These are phyloP conservation scores for Sphagnum tenellum DNA, from an alignment of 225 moss, liverwort and hornwort genomes.

Conservation along the genomic window DNA sequence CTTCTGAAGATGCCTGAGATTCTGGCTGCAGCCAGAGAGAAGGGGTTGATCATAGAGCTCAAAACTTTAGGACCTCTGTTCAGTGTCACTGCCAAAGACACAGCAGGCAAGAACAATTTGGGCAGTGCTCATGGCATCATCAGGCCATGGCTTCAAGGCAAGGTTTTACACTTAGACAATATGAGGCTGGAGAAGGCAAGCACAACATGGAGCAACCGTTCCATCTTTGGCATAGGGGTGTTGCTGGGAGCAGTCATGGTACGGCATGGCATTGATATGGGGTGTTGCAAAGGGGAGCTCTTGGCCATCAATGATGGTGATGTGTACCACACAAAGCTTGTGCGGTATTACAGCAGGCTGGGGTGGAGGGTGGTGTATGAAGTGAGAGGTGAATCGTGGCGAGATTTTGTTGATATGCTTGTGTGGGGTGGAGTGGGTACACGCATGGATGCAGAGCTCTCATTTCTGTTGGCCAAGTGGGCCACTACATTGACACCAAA, in stretches of 20 bases:
- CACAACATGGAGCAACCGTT: slow-evolving; percentile 37
- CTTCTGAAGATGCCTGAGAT: slow-evolving; percentile 83
- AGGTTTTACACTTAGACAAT: slow-evolving; percentile 69
- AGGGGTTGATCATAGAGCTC: slow-evolving; percentile 48
- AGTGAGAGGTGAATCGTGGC: slow-evolving; percentile 48
- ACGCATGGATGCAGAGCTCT: slow-evolving; percentile 76
- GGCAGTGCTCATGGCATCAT: slow-evolving; percentile 73
- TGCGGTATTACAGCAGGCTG: slow-evolving; percentile 64
- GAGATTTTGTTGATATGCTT: slow-evolving; percentile 51
- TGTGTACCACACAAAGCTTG: slow-evolving; percentile 60
- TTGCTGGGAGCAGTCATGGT: slow-evolving; percentile 77
- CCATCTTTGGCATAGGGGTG: slow-evolving; percentile 68
- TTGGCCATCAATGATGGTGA: slow-evolving; percentile 80
- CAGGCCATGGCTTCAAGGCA: slow-evolving; percentile 47
- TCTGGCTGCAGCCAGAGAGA: slow-evolving; percentile 47
- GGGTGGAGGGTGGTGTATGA: slow-evolving; percentile 70
- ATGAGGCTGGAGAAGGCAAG: slow-evolving; percentile 60
- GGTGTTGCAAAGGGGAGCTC: slow-evolving; percentile 71
- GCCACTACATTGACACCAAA: slow-evolving; percentile 41
- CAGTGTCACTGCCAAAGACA: slow-evolving; percentile 42
- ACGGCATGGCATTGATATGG: slow-evolving; percentile 65
- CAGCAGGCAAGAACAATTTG: slow-evolving; percentile 16
- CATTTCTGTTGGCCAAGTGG: slow-evolving; percentile 73
- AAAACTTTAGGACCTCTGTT: slow-evolving; percentile 62
- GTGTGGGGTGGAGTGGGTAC: slow-evolving; percentile 97